Evolutionary conservation across 1,284 basidiomycete species (phyloP), one percentile per base, ranked within the genome.

Genomic region (Melanopsichium pennsylvanicum): DNA sequence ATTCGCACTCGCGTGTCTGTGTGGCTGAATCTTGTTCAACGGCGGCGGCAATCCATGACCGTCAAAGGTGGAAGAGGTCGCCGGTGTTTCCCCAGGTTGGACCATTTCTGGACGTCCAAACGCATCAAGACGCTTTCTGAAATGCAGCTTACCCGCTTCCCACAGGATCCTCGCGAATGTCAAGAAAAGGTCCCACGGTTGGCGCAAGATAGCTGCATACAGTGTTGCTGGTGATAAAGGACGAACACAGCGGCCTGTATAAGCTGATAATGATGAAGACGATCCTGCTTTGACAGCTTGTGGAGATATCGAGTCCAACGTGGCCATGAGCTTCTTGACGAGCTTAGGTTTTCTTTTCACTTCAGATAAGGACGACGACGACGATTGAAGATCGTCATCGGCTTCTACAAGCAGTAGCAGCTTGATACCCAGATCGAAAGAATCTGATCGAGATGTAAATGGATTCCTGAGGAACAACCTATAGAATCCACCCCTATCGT

Each of bases 401-500:
- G 52, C 40, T 35, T 68, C 67, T 8, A 73, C 64, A 6, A 76
- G 51, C 2, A 76, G 68, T 9, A 74, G 45, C 32, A 76, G 39
- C 2, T 64, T 56, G n/a, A 72, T 52, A 0, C 56, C 66, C 15
- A 72, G 43, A 7, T n/a, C 27, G 10, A 69, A 69, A 4, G 37
- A 15, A 8, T 33, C 38, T 2, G 19, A 38, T 8, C 21, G 13
- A 1, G 18, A 4, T 5, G 26, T n/a, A 32, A 72, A 74, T 4
- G 73, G 66, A 15, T 70, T 49, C 16, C 54, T 59, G 18, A 77
- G 55, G n/a, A 70, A 62, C 18, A 76, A 52, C 8, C 84, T 85
- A 79, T 91, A 91, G 79, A 83, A 88, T 0, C 89, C 89, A 16
- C 84, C 84, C 4, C 89, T 85, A 70, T 90, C 88, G 78, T 90